A percentile compares a stretch with the other conserved stretches of the same genome.
Evolutionary conservation across 768 basidiomycete species (phyloP).

Genomic region (Rubroboletus satanas): DNA sequence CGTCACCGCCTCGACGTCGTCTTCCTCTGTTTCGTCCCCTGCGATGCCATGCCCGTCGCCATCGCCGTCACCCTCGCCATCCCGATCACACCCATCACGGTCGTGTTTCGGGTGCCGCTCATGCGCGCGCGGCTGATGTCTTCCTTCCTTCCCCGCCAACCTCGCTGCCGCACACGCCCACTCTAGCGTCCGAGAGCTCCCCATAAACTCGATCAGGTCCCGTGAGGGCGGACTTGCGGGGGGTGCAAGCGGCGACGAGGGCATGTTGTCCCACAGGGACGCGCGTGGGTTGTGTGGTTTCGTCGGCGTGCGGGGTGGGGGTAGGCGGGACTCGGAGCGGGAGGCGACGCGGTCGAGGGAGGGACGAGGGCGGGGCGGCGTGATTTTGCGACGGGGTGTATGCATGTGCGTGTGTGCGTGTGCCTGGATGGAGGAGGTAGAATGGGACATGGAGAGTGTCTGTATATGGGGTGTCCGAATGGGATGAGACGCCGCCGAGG

Average conservation of each 20-base stretch:
- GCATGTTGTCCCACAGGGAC: constrained; percentile 34
- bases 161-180: constrained; percentile 43
- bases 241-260: constrained; percentile 43
- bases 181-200: constrained; percentile 27
- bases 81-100: neutral
- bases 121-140: constrained; percentile 5
- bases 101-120: neutral
- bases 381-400: constrained; percentile 29
- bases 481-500: constrained; percentile 25
- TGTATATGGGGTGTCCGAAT: constrained; percentile 34
- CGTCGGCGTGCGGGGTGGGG: constrained; percentile 28
- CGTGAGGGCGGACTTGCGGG: constrained; percentile 32
- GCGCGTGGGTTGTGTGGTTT: constrained; percentile 28
- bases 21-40: constrained; percentile 57
- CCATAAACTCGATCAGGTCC: constrained; percentile 30
- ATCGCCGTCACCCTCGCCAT: neutral
- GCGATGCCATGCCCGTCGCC: neutral
- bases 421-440: neutral
- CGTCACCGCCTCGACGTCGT: constrained; percentile 62
- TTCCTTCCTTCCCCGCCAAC: constrained; percentile 42
- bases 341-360: constrained; percentile 31
- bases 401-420: neutral
- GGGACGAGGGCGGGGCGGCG: constrained; percentile 29
- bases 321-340: constrained; percentile 31
- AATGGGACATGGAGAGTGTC: constrained; percentile 27